These are phyloP conservation scores for Eucommia ulmoides DNA, from an alignment of 257 asterid species.

Conservation along the genomic window DNA sequence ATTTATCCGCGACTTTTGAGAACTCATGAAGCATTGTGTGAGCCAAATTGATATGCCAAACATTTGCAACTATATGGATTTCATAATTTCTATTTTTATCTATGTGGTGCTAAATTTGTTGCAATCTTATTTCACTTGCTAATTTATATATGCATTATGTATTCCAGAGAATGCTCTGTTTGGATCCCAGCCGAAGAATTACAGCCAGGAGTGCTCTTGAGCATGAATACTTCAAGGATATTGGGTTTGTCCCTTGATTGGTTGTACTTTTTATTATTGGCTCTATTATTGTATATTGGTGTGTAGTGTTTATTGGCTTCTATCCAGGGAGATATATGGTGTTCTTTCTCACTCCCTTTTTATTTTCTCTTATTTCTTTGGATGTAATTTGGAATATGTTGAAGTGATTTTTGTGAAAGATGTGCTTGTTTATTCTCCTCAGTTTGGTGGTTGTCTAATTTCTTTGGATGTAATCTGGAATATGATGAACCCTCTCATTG, in stretches of 20 bases:
- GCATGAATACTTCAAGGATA: constrained; percentile 86
- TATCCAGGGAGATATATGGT: constrained; percentile 25
- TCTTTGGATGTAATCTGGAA: too few relatives aligned
- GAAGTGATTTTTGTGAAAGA: constrained; percentile 16
- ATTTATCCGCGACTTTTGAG: too few relatives aligned
- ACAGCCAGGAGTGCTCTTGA: constrained; percentile 84
- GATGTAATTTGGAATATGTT: constrained; percentile 18
- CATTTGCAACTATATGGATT: too few relatives aligned
- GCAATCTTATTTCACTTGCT: neutral
- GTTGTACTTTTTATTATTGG: constrained; percentile 18
- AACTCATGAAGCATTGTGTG: too few relatives aligned
- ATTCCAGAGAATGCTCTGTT: constrained; percentile 40
- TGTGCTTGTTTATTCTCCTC: too few relatives aligned
- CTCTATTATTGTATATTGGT: constrained; percentile 57
- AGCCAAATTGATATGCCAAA: too few relatives aligned
- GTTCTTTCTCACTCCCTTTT: constrained; percentile 12
- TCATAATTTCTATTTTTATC: too few relatives aligned
- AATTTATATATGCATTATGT: neutral
- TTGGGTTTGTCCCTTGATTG: constrained; percentile 47
- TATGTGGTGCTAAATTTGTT: too few relatives aligned
- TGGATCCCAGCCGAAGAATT: constrained; percentile 90
- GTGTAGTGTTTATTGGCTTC: constrained; percentile 27
- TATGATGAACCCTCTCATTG: too few relatives aligned
- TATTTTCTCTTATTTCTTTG: constrained; percentile 16
- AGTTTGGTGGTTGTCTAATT: too few relatives aligned